phyloP scores from a whole-genome alignment of 208 protist species.

The Leishmania major region DNA sequence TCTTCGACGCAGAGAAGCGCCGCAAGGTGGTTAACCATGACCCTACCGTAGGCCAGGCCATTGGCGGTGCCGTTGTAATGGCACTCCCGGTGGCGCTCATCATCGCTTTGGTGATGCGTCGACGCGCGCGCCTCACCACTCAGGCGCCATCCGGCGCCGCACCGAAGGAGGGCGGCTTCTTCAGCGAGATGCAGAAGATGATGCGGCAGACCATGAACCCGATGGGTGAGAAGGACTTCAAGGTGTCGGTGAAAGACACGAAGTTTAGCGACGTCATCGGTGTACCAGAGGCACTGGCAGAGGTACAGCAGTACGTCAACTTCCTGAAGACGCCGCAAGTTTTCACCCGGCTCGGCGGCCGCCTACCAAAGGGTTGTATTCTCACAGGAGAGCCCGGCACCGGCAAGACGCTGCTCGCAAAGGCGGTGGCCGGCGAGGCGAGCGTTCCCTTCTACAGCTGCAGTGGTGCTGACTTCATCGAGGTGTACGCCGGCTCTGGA shows the following conservation, averaged over 20 bases:
- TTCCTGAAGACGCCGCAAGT: constrained; percentile 94
- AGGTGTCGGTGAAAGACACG: constrained; percentile 74
- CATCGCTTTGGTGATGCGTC: constrained; percentile 59
- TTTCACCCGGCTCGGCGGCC: constrained; percentile 94
- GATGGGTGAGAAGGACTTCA: constrained; percentile 69
- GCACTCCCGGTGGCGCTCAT: constrained; percentile 69
- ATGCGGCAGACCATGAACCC: constrained; percentile 82
- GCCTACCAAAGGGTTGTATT: constrained; percentile 96
- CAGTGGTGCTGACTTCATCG: constrained; percentile 96
- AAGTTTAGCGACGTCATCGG: constrained; percentile 89
- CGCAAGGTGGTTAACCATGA: constrained; percentile 76
- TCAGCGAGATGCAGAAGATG: constrained; percentile 49
- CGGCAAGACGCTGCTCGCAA: constrained; percentile 95
- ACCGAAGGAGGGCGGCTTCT: constrained; percentile 39
- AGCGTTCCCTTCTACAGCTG: constrained; percentile 96
- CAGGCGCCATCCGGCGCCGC: constrained; percentile 27
- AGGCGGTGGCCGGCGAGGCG: constrained; percentile 91
- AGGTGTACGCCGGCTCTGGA: constrained; percentile 97
- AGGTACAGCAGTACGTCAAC: constrained; percentile 96
- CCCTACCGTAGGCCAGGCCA: constrained; percentile 51
- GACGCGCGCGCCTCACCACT: constrained; percentile 29
- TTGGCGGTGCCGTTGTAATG: constrained; percentile 55
- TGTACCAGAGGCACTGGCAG: constrained; percentile 94
- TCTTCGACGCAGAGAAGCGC: constrained; percentile 83
- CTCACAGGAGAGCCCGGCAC: constrained; percentile 96